A percentile compares a stretch with the other conserved stretches of the same genome.
Conservation (phyloP, 2,329 filamentous ascomycete genomes). For the Metarhizium anisopliae region DNA sequence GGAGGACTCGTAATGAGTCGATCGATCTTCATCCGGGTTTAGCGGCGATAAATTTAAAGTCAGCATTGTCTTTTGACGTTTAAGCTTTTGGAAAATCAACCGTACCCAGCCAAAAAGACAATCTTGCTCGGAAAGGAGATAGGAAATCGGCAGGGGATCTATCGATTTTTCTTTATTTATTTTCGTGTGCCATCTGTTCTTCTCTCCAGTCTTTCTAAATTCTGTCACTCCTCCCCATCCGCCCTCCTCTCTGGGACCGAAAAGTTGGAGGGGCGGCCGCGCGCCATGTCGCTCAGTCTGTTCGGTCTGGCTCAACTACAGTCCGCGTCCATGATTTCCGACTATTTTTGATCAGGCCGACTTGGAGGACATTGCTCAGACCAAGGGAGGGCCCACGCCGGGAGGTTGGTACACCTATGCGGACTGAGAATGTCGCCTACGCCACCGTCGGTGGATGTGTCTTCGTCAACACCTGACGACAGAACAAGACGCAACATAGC, state of each 20-base stretch:
- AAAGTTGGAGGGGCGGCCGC: neutral
- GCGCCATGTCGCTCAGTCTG: neutral
- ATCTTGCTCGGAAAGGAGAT: neutral
- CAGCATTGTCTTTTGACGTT: neutral
- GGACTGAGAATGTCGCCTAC: constrained; percentile 20
- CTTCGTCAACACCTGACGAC: constrained; percentile 17
- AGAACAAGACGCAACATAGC: constrained; percentile 28
- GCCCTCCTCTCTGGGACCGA: too few species aligned
- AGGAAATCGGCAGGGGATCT: neutral
- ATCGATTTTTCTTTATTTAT: neutral
- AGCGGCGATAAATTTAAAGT: constrained; percentile 6
- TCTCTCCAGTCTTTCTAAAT: neutral
- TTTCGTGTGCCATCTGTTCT: neutral
- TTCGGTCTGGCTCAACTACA: neutral
- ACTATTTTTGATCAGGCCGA: neutral
- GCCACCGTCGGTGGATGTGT: constrained; percentile 20
- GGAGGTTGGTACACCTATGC: constrained; percentile 6
- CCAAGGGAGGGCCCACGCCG: neutral
- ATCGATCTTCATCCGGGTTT: constrained; percentile 1
- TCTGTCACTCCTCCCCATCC: neutral
- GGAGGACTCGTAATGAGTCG: neutral
- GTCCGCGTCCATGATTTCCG: neutral
- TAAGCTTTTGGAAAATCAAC: neutral
- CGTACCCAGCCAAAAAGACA: neutral
- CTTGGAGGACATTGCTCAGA: neutral